Conservation (phyloP, 2,329 filamentous ascomycete species). For the Colletotrichum cordylinicola region DNA sequence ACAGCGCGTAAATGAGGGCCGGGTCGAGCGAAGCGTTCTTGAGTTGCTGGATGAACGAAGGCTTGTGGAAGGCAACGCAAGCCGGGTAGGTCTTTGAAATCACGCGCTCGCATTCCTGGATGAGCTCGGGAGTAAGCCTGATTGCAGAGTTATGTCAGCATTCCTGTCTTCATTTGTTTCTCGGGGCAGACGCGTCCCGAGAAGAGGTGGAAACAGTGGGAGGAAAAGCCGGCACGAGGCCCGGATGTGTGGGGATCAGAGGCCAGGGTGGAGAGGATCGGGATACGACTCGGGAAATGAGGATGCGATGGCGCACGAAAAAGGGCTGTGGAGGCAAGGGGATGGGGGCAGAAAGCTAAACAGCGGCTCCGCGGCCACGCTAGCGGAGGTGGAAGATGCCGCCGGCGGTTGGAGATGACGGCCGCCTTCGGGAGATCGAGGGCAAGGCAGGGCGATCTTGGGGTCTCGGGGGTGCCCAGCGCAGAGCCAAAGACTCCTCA, state of each 20-base stretch:
- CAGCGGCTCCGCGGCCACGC: slow-evolving; percentile 4
- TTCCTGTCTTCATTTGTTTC: background rate
- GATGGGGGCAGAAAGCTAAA: background rate
- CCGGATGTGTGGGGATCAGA: slow-evolving; percentile 16
- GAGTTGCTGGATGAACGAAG: slow-evolving; percentile 65
- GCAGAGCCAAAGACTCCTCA: background rate
- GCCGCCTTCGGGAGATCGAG: slow-evolving; percentile 17
- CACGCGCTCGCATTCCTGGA: slow-evolving; percentile 65
- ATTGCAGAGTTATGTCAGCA: slow-evolving; percentile 6
- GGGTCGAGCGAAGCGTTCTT: slow-evolving; percentile 61
- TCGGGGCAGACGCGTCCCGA: background rate
- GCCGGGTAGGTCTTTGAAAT: slow-evolving; percentile 66
- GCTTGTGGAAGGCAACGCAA: slow-evolving; percentile 68
- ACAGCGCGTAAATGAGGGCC: slow-evolving; percentile 62
- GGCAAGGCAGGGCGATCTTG: slow-evolving; percentile 2
- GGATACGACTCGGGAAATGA: slow-evolving; percentile 21
- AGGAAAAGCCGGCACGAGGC: background rate
- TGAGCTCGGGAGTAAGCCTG: slow-evolving; percentile 61
- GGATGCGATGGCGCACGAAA: slow-evolving; percentile 1
- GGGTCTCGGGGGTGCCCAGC: background rate
- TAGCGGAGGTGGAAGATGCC: slow-evolving; percentile 17
- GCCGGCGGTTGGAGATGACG: background rate
- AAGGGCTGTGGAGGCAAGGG: slow-evolving; percentile 1
- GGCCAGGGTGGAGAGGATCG: background rate
- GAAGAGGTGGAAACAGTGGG: background rate